Conservation (phyloP, 768 basidiomycete genomes). For the Lentinula aciculospora region DNA sequence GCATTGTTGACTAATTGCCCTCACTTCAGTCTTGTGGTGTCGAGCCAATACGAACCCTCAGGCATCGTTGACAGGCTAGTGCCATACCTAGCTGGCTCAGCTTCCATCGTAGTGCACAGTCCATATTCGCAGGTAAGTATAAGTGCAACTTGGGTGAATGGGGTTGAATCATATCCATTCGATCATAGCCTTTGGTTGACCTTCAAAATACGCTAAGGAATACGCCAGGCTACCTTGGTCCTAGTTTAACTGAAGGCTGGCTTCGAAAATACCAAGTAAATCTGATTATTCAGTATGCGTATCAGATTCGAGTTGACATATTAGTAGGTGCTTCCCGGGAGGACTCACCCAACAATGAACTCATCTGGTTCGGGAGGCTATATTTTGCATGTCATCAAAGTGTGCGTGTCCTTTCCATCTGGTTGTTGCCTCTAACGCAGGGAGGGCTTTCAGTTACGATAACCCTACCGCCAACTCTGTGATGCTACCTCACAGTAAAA, state of each 20-base stretch:
- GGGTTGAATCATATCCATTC: neutral
- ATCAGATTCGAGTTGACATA: neutral
- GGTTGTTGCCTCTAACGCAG: neutral
- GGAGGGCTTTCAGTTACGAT: conserved; percentile 46
- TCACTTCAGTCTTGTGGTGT: conserved; percentile 59
- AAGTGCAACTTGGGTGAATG: neutral
- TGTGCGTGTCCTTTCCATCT: conserved; percentile 40
- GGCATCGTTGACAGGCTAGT: conserved; percentile 71
- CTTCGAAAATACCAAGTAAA: conserved; percentile 81
- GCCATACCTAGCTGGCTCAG: conserved; percentile 80
- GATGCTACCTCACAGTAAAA: conserved; percentile 38
- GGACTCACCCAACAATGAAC: conserved; percentile 94
- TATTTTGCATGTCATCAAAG: conserved; percentile 79
- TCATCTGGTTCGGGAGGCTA: conserved; percentile 87
- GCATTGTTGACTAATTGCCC: neutral
- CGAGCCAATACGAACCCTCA: conserved; percentile 80
- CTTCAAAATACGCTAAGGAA: conserved; percentile 67
- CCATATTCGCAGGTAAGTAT: conserved; percentile 70
- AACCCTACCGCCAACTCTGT: conserved; percentile 57
- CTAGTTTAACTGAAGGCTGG: conserved; percentile 83
- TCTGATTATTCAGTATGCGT: neutral
- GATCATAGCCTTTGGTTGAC: conserved; percentile 73
- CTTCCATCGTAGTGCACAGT: conserved; percentile 81
- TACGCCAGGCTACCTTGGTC: conserved; percentile 63
- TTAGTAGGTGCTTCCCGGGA: conserved; percentile 75